Evolutionary conservation across 257 asterid species (phyloP).

Genomic region (Penstemon davidsonii): DNA sequence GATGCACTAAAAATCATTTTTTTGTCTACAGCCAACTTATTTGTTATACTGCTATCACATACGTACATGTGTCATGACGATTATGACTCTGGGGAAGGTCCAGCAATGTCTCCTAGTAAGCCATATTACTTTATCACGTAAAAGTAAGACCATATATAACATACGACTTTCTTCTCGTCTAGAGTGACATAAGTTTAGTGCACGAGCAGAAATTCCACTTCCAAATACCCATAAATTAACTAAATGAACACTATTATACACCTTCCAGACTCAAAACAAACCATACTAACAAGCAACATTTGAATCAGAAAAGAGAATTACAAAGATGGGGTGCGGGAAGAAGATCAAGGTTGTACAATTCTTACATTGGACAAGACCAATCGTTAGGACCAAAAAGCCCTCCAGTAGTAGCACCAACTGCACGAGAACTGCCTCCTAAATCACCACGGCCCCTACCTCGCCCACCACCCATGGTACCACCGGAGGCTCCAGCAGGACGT

Average conservation of each 20-base stretch:
- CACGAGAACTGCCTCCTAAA: conserved; percentile 60
- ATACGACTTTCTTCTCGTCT: background rate
- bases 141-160: no score
- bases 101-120: no score
- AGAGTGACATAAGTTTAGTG: background rate
- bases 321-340: background rate
- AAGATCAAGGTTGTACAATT: conserved; percentile 2
- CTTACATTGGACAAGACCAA: conserved; percentile 99
- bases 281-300: background rate
- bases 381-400: conserved; percentile 99
- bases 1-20: no score
- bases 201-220: background rate
- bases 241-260: background rate
- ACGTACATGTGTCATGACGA: no score
- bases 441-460: conserved; percentile 95
- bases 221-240: background rate
- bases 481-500: conserved; percentile 84
- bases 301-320: background rate
- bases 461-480: conserved; percentile 79
- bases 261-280: conserved; percentile 4
- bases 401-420: conserved; percentile 69
- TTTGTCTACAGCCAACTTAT: no score
- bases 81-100: no score
- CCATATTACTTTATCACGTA: no score
- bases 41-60: no score